Evolutionary conservation across 202 grass and related monocot species (phyloP).

Genomic region (Bolboschoenoplectus hybrid): DNA sequence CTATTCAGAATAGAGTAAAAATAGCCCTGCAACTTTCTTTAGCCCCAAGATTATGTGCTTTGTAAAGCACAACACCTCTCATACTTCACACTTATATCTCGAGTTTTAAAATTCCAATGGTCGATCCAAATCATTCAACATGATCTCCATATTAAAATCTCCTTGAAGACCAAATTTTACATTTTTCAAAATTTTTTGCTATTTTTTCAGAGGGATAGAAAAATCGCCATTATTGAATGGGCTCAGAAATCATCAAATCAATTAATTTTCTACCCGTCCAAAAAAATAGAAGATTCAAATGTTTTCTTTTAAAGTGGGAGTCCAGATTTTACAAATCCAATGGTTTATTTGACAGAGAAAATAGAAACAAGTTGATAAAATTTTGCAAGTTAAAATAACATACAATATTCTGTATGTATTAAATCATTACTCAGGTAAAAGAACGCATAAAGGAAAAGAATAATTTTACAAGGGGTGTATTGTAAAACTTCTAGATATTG

Average conservation of each 20-base stretch:
- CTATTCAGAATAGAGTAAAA: neutral
- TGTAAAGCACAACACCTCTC: no score
- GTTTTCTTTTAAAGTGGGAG: neutral
- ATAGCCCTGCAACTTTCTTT: neutral
- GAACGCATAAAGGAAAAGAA: neutral
- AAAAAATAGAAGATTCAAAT: neutral
- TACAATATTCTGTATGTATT: neutral
- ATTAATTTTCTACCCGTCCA: no score
- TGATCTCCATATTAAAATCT: no score
- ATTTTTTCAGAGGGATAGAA: no score
- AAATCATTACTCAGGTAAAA: neutral
- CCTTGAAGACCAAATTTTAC: no score
- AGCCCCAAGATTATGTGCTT: neutral
- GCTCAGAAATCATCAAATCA: no score
- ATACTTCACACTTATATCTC: no score
- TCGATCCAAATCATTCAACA: no score
- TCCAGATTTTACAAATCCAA: neutral
- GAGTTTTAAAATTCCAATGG: no score
- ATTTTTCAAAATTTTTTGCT: no score
- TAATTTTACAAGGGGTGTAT: neutral
- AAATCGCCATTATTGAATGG: no score
- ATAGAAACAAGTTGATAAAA: neutral
- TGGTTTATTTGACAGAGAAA: neutral
- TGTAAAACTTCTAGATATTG: neutral
- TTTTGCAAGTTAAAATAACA: neutral